phyloP scores from a whole-genome alignment of 2,329 filamentous ascomycete species.

The Bisporella sp. region DNA sequence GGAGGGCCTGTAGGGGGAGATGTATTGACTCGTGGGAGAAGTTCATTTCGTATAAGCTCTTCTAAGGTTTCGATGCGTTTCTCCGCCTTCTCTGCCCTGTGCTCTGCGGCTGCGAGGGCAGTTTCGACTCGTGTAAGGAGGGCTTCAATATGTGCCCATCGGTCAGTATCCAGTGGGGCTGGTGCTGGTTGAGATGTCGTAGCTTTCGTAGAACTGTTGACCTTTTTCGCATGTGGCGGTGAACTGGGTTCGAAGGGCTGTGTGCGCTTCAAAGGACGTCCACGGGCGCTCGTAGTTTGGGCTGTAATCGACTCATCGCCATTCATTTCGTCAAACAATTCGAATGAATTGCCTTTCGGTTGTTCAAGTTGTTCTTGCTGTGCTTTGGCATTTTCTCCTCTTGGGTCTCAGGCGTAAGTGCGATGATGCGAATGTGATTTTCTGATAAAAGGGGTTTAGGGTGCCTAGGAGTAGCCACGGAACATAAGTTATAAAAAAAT shows the following conservation, averaged over 20 bases:
- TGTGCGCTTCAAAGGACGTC: slow-evolving; percentile 2
- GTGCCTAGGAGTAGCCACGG: too few relatives aligned
- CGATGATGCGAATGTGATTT: too few relatives aligned
- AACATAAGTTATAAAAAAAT: too few relatives aligned
- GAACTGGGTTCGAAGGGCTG: slow-evolving; percentile 3
- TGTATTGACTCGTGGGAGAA: neutral
- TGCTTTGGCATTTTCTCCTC: too few relatives aligned
- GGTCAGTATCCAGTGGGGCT: neutral
- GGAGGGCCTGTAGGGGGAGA: neutral
- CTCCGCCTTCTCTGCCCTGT: slow-evolving; percentile 1
- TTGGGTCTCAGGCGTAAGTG: too few relatives aligned
- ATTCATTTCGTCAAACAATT: too few relatives aligned
- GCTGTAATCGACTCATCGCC: too few relatives aligned
- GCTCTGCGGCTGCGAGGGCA: slow-evolving; percentile 1
- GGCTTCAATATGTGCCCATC: neutral
- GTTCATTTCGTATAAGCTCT: neutral
- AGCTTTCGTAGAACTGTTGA: slow-evolving; percentile 3
- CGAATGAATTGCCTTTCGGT: too few relatives aligned
- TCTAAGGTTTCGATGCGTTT: slow-evolving; percentile 1
- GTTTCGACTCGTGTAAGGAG: neutral
- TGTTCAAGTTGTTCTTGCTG: too few relatives aligned
- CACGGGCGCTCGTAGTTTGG: too few relatives aligned
- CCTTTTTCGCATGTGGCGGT: slow-evolving; percentile 1
- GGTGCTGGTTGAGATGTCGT: neutral
- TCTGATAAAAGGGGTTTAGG: too few relatives aligned